Percentiles rank a stretch among this genome's conserved stretches.
phyloP scores from a whole-genome alignment of 768 basidiomycete genomes.

The Filobasidium wieringae region DNA sequence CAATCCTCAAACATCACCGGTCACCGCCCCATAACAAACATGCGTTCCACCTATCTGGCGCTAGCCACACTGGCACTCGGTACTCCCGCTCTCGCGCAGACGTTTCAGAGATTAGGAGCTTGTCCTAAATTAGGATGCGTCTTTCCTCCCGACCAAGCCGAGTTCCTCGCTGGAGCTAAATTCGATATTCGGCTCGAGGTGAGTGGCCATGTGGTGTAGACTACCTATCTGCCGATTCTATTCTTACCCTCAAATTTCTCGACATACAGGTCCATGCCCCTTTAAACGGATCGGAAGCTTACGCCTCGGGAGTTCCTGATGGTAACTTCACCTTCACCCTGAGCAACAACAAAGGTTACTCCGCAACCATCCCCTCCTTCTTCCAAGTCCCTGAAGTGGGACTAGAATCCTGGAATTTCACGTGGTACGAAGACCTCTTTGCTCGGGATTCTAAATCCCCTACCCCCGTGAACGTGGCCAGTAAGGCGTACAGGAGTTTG shows the following conservation, averaged over 20 bases:
- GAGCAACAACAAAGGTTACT: conserved; percentile 24
- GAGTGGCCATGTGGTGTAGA: conserved; percentile 2
- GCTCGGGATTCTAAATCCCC: conserved; percentile 26
- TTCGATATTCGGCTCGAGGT: conserved; percentile 36
- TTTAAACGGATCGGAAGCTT: conserved; percentile 39
- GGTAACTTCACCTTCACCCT: conserved; percentile 32
- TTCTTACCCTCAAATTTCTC: background rate
- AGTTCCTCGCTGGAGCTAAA: conserved; percentile 28
- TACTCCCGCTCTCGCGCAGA: conserved; percentile 23
- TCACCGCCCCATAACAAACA: background rate
- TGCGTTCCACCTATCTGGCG: background rate
- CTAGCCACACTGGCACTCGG: background rate
- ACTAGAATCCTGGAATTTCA: conserved; percentile 24
- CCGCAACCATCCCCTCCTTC: conserved; percentile 26
- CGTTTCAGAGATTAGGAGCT: conserved; percentile 26
- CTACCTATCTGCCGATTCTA: background rate
- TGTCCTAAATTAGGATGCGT: conserved; percentile 36
- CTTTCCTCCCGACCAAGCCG: conserved; percentile 31
- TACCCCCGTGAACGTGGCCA: conserved; percentile 38
- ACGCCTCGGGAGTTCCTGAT: conserved; percentile 35
- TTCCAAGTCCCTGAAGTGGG: conserved; percentile 25
- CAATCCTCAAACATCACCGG: background rate
- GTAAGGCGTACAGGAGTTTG: conserved; percentile 36
- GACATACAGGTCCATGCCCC: conserved; percentile 38
- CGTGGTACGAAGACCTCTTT: conserved; percentile 39